phyloP scores from a whole-genome alignment of 108 stramenopile species.

The Fragilaria radians region DNA sequence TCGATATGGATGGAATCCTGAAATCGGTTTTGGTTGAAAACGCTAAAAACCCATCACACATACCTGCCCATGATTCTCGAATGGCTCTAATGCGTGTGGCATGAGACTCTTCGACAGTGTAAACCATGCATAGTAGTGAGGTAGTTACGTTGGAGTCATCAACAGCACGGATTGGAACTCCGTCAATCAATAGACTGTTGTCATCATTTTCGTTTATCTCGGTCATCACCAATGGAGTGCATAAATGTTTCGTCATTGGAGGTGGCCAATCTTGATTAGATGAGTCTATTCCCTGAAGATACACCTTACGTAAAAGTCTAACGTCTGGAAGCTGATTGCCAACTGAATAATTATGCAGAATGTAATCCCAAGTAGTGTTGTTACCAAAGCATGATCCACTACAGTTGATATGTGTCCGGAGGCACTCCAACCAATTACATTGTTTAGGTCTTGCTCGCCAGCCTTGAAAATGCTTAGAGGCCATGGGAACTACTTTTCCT shows the following conservation, averaged over 20 bases:
- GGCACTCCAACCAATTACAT: too few species aligned
- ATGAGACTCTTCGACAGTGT: conserved; percentile 59
- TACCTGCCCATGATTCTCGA: conserved; percentile 36
- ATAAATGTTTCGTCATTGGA: conserved; percentile 42
- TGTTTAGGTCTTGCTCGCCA: too few species aligned
- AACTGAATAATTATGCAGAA: too few species aligned
- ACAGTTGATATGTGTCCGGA: too few species aligned
- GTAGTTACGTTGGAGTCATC: conserved; percentile 24
- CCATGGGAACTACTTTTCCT: too few species aligned
- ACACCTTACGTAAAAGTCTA: conserved; percentile 54
- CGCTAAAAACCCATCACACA: conserved; percentile 90
- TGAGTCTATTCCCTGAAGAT: conserved; percentile 36
- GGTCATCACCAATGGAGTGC: conserved; percentile 37
- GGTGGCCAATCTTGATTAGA: conserved; percentile 67
- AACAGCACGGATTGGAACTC: conserved; percentile 26
- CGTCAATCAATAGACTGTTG: conserved; percentile 30
- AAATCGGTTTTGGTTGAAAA: conserved; percentile 50
- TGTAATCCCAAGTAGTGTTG: too few species aligned
- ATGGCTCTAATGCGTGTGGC: conserved; percentile 43
- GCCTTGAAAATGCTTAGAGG: too few species aligned
- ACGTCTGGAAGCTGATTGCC: conserved; percentile 77
- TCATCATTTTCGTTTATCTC: conserved; percentile 26
- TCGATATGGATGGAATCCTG: conserved; percentile 36
- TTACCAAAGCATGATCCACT: too few species aligned
- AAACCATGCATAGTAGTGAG: conserved; percentile 59